Percentiles rank a stretch among this genome's conserved stretches.
These are phyloP conservation scores for Wickerhamiella nectarea DNA, from an alignment of 805 yeast genomes.

Conservation along the genomic window DNA sequence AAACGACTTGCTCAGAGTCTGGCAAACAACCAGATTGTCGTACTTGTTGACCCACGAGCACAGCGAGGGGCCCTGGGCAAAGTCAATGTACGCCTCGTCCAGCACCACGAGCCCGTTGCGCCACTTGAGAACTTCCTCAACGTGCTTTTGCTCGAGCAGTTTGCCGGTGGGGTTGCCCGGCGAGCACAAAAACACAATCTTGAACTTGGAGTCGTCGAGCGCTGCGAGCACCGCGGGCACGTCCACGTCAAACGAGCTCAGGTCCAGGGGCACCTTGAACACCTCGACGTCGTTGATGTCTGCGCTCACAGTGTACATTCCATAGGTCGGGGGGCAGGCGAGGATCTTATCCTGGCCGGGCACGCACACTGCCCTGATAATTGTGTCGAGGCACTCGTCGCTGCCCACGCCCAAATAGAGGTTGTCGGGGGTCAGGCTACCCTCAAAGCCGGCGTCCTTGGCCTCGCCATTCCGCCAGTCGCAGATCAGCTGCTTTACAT, in stretches of 20 bases:
- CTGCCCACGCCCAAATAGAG: slow-evolving; percentile 93
- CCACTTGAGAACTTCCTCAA: slow-evolving; percentile 43
- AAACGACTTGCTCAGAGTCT: slow-evolving; percentile 86
- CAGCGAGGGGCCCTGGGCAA: slow-evolving; percentile 52
- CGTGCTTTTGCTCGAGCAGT: slow-evolving; percentile 35
- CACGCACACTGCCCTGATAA: slow-evolving; percentile 67
- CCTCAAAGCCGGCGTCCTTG: slow-evolving; percentile 16
- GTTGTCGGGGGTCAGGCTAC: slow-evolving; percentile 45
- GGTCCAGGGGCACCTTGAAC: slow-evolving; percentile 58
- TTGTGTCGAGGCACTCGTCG: slow-evolving; percentile 84
- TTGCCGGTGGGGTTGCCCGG: slow-evolving; percentile 96
- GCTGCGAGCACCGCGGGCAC: slow-evolving; percentile 39
- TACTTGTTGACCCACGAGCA: slow-evolving; percentile 67
- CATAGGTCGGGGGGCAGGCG: slow-evolving; percentile 90
- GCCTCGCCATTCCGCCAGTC: slow-evolving; percentile 52
- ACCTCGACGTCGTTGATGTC: slow-evolving; percentile 75
- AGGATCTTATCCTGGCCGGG: slow-evolving; percentile 77
- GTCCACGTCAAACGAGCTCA: slow-evolving; percentile 42
- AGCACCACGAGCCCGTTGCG: slow-evolving; percentile 63
- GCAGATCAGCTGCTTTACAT: slow-evolving; percentile 57
- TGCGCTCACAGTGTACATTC: slow-evolving; percentile 91
- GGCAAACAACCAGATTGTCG: slow-evolving; percentile 76
- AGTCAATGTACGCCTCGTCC: slow-evolving; percentile 94
- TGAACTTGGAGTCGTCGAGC: slow-evolving; percentile 50
- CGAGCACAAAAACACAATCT: slow-evolving; percentile 71